A percentile compares a stretch with the other conserved stretches of the same genome.
These are phyloP conservation scores for Microdochium nivale DNA, from an alignment of 2,329 filamentous ascomycete species.

Conservation along the genomic window DNA sequence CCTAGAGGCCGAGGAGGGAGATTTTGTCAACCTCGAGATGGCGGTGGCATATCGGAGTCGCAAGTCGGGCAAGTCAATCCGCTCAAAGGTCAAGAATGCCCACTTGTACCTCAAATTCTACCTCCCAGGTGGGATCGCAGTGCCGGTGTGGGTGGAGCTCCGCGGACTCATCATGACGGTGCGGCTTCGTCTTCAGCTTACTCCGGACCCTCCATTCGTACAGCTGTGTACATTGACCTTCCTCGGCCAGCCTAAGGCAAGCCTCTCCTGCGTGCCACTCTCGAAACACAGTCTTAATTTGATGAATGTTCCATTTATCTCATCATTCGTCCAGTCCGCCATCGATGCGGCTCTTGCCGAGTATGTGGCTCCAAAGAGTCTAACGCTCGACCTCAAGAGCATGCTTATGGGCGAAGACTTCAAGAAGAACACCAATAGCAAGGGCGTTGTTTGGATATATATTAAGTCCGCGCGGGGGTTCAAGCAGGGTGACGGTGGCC, in stretches of 20 bases:
- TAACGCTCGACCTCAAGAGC: constrained; percentile 66
- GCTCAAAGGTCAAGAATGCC: constrained; percentile 59
- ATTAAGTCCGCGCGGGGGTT: constrained; percentile 62
- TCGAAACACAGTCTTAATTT: constrained; percentile 62
- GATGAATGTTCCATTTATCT: constrained; percentile 68
- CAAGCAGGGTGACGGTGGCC: constrained; percentile 58
- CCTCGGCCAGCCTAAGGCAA: constrained; percentile 65
- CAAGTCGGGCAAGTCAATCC: constrained; percentile 49
- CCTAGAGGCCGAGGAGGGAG: constrained; percentile 69
- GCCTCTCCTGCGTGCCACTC: constrained; percentile 61
- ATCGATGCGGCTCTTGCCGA: constrained; percentile 67
- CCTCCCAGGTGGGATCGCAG: constrained; percentile 42
- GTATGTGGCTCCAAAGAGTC: constrained; percentile 68
- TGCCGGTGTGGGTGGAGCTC: constrained; percentile 67
- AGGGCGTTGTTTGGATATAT: constrained; percentile 56
- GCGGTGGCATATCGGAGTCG: constrained; percentile 65
- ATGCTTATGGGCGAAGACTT: constrained; percentile 73
- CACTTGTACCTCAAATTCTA: constrained; percentile 68
- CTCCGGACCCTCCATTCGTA: constrained; percentile 70
- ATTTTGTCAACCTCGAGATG: constrained; percentile 70
- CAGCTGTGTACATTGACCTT: constrained; percentile 67
- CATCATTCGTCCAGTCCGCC: constrained; percentile 65
- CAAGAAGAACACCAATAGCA: constrained; percentile 62
- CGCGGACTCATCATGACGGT: constrained; percentile 63
- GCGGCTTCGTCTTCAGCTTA: constrained; percentile 61